Base-by-base conservation (phyloP, 345 rosid species). In the Gossypium rotundifolium region DNA sequence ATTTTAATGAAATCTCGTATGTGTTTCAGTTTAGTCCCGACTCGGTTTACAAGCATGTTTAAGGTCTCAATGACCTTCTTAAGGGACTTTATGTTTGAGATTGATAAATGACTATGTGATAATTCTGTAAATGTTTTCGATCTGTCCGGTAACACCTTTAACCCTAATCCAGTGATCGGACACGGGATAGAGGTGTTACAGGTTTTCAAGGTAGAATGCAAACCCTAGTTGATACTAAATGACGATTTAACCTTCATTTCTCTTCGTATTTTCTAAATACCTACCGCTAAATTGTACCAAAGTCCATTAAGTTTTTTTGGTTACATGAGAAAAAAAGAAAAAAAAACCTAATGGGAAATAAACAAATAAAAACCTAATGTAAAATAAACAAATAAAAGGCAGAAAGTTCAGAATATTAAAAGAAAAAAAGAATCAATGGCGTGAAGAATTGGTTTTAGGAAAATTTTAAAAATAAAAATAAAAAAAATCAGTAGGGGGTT, bases 181-280 rank as follows among this genome's bases (percentile, higher is more conserved):
- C n/a, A n/a, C n/a, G n/a, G n/a, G n/a, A n/a, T n/a, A n/a, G n/a
- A n/a, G n/a, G n/a, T n/a, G n/a, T n/a, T n/a, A n/a, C n/a, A 1
- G 29, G 72, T 20, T 45, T 8, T 20, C 3, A 45, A 55, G 48
- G 67, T 4, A 4, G 7, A 20, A 11, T 7, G 74, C 38, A 44
- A 79, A 82, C 80, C 84, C 84, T 81, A 78, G 60, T 23, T 62
- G 3, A 0, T 3, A 2, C 18, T 4, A 27, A 33, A 70, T 70
- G 49, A 70, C 7, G 0, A 1, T 0, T 4, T 53, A 55, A 14
- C 62, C 62, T 63, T 17, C 0, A 7, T 4, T 0, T 11, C 10
- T 42, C 17, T 65, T 42, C 17, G 4, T 42, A 65, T 42, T 42
- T 64, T 65, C 52, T 20, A 6, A 11, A 10, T 61, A 5, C 40